Evolutionary conservation across 148 eudicot species (phyloP), one percentile per base, ranked within the genome.

Genomic region (Vaccinium darrowii): DNA sequence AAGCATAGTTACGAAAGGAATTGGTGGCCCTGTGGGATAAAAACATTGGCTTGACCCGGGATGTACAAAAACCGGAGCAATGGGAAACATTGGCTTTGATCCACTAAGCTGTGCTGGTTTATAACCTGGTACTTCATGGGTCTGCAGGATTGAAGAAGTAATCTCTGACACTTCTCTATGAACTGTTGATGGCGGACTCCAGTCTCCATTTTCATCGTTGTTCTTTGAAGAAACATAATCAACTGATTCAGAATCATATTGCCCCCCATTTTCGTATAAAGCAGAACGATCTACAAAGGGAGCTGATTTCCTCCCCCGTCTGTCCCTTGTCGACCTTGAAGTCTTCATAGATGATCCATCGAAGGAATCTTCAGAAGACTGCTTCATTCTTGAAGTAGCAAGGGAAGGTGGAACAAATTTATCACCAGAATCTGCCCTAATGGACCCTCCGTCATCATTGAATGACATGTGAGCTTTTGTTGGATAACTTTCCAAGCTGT

Each of bases 1-100:
- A 69, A 89, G 83, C 92, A 91, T 91, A 27, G 91, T 86, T 56
- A 91, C 78, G 76, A 87, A 87, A 79, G 93, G 91, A 51, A 89
- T 82, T 12, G 87, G 89, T 58, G 91, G 86, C 79, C 91, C 93
- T 81, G 90, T 80, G 13, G 88, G 87, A 91, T 88, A 89, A 86
- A 89, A 89, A 27, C 90, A 81, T 81, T 86, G 93, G 79, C 88
- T 84, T 53, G 87, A 75, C 62, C 83, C 90, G 71, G 89, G 86
- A 77, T 81, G 81, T 27, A 87, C 85, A 67, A 88, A 57, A 79
- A 89, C 13, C 3, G 91, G 85, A 83, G 85, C 85, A 57, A 84
- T 60, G 15, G 91, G 89, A 69, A 82, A 78, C 79, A 88, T 27
- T 47, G 91, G 82, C 76, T 67, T 85, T 69, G 88, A 86, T 27